A percentile compares a stretch with the other conserved stretches of the same genome.
Evolutionary conservation across 495 filamentous ascomycete genomes (phyloP).

Genomic region (Geoglossum glabrum): DNA sequence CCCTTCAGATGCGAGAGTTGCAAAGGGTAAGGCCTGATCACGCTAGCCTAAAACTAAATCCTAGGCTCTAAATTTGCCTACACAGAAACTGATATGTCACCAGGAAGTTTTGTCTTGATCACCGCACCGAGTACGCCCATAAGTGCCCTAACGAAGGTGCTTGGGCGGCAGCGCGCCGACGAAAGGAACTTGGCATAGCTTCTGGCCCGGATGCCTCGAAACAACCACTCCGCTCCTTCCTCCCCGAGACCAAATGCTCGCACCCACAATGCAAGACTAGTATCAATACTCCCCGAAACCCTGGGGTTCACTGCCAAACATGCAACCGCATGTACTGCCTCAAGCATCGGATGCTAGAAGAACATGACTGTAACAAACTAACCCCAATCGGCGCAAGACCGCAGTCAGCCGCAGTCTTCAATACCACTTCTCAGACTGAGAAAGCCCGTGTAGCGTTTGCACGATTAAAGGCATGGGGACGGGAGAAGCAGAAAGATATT

Average conservation of each 20-base stretch:
- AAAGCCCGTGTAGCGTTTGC: constrained; percentile 39
- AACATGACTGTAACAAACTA: constrained; percentile 65
- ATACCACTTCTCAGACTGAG: constrained; percentile 22
- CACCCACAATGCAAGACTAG: constrained; percentile 59
- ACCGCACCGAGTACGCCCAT: constrained; percentile 75
- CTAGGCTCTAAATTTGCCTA: background rate
- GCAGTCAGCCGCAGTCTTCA: constrained; percentile 14
- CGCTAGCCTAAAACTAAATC: background rate
- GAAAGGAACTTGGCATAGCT: constrained; percentile 16
- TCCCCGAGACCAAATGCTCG: constrained; percentile 36
- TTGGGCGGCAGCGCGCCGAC: constrained; percentile 50
- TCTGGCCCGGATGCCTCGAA: constrained; percentile 5
- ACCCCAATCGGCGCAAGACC: constrained; percentile 46
- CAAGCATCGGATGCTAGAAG: constrained; percentile 69
- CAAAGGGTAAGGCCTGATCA: constrained; percentile 21
- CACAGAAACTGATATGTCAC: constrained; percentile 2
- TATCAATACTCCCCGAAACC: constrained; percentile 58
- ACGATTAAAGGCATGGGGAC: constrained; percentile 45
- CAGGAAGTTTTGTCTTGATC: constrained; percentile 81
- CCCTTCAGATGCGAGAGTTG: constrained; percentile 91
- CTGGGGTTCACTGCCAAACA: constrained; percentile 58
- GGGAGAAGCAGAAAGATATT: constrained; percentile 33
- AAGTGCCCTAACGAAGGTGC: constrained; percentile 62
- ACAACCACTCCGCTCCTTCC: constrained; percentile 4
- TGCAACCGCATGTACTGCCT: constrained; percentile 84